phyloP scores from a whole-genome alignment of 2,329 filamentous ascomycete genomes.

The Bipolaris oryzae region DNA sequence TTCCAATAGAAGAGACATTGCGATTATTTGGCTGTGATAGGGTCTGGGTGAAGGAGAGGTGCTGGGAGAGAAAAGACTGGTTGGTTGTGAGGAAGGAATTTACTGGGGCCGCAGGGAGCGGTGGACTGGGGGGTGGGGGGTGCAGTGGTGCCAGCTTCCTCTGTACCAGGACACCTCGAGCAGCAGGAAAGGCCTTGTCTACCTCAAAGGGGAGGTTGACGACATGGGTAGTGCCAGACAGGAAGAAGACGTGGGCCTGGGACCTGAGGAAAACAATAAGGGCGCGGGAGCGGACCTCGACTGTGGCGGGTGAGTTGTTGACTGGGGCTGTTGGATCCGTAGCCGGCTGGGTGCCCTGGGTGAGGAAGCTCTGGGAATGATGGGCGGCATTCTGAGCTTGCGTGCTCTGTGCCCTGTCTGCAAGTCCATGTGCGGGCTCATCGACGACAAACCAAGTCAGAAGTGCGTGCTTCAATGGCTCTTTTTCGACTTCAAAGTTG shows the following conservation, averaged over 20 bases:
- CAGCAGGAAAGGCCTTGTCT: slow-evolving; percentile 81
- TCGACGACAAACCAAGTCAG: slow-evolving; percentile 77
- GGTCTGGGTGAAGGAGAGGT: slow-evolving; percentile 56
- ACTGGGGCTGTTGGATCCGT: slow-evolving; percentile 32
- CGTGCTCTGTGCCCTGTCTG: slow-evolving; percentile 15
- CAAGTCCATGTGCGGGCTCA: slow-evolving; percentile 24
- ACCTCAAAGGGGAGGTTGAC: slow-evolving; percentile 95
- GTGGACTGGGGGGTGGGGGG: slow-evolving; percentile 43
- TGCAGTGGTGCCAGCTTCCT: slow-evolving; percentile 68
- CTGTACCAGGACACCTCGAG: slow-evolving; percentile 84
- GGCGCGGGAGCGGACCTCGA: slow-evolving; percentile 57
- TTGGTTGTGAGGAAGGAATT: slow-evolving; percentile 75
- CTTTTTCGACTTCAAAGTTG: slow-evolving; percentile 84
- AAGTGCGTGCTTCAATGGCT: slow-evolving; percentile 83
- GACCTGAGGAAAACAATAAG: slow-evolving; percentile 90
- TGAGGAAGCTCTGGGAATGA: slow-evolving; percentile 32
- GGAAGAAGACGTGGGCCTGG: slow-evolving; percentile 91
- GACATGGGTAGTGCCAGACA: slow-evolving; percentile 85
- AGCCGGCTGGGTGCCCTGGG: slow-evolving; percentile 43
- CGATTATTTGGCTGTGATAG: slow-evolving; percentile 42
- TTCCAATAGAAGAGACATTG: slow-evolving; percentile 36
- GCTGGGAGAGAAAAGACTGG: slow-evolving; percentile 59
- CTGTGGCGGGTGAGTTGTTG: slow-evolving; percentile 23
- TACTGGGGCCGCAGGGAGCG: slow-evolving; percentile 66
- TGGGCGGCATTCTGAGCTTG: slow-evolving; percentile 21